Conservation (phyloP, 139 green algal species). For the Dunaliella primolecta region DNA sequence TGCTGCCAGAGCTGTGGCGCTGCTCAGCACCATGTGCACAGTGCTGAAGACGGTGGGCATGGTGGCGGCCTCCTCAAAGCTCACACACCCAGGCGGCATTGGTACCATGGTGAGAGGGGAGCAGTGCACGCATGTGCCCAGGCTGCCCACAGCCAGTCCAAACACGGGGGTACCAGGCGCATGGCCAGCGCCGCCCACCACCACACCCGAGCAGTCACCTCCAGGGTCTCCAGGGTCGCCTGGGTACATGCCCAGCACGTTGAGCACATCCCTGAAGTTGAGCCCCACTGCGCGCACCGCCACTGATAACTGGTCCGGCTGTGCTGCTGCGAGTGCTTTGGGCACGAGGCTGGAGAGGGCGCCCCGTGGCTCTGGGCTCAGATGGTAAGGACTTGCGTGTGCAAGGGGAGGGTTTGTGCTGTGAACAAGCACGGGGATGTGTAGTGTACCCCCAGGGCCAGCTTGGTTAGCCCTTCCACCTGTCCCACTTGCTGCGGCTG, state of each 20-base stretch:
- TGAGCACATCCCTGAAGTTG: conserved; percentile 80
- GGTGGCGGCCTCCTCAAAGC: conserved; percentile 72
- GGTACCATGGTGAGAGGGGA: conserved; percentile 47
- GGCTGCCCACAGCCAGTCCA: conserved; percentile 71
- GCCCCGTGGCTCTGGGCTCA: conserved; percentile 50
- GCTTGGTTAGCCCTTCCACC: background rate
- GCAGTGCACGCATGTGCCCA: conserved; percentile 62
- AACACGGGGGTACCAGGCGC: conserved; percentile 69
- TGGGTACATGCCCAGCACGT: conserved; percentile 81
- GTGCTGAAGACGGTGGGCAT: conserved; percentile 82
- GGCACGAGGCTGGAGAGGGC: conserved; percentile 50
- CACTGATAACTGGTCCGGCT: conserved; percentile 44
- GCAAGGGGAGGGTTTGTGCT: background rate
- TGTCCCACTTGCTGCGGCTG: background rate
- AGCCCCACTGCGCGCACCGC: conserved; percentile 72
- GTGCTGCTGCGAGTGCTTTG: conserved; percentile 6
- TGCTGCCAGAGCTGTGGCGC: conserved; percentile 33
- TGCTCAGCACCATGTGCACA: conserved; percentile 56
- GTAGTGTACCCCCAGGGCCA: background rate
- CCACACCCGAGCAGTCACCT: conserved; percentile 77
- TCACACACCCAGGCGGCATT: conserved; percentile 60
- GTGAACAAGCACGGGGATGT: background rate
- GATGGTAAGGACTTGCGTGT: conserved; percentile 20
- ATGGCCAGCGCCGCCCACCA: conserved; percentile 36
- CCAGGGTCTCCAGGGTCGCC: conserved; percentile 73